These are phyloP conservation scores for Rhododendron kiyosumense DNA, from an alignment of 148 eudicot species.

Conservation along the genomic window DNA sequence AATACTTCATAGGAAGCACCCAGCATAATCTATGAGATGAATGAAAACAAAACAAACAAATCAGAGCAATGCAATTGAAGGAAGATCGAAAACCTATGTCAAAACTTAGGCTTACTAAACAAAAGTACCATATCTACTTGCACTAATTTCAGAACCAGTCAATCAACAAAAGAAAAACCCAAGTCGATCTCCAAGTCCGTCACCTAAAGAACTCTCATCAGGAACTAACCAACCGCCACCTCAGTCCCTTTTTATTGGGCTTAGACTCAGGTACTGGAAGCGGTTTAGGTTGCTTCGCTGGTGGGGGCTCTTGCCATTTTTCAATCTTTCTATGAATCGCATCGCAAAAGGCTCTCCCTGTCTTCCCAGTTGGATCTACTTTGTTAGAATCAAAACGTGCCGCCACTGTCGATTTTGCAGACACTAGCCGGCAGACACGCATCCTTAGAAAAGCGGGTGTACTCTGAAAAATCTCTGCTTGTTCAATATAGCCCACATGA, in stretches of 20 bases:
- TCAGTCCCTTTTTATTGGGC: conserved; percentile 76
- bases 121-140: neutral
- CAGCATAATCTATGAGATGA: neutral
- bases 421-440: conserved; percentile 79
- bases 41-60: neutral
- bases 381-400: conserved; percentile 83
- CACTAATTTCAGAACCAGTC: neutral
- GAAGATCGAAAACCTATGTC: neutral
- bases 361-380: conserved; percentile 75
- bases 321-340: conserved; percentile 87
- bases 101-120: neutral
- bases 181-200: neutral
- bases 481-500: conserved; percentile 87
- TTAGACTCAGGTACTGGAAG: conserved; percentile 93
- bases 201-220: neutral
- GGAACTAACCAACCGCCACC: conserved; percentile 67
- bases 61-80: neutral
- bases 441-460: conserved; percentile 78
- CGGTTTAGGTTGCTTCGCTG: conserved; percentile 95
- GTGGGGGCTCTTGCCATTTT: conserved; percentile 97
- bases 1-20: neutral
- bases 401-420: conserved; percentile 83
- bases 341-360: conserved; percentile 64
- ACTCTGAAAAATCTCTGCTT: conserved; percentile 69
- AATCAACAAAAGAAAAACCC: neutral